Evolutionary conservation across 108 stramenopile genomes (phyloP).

Genomic region (Fragilaria crotonensis): DNA sequence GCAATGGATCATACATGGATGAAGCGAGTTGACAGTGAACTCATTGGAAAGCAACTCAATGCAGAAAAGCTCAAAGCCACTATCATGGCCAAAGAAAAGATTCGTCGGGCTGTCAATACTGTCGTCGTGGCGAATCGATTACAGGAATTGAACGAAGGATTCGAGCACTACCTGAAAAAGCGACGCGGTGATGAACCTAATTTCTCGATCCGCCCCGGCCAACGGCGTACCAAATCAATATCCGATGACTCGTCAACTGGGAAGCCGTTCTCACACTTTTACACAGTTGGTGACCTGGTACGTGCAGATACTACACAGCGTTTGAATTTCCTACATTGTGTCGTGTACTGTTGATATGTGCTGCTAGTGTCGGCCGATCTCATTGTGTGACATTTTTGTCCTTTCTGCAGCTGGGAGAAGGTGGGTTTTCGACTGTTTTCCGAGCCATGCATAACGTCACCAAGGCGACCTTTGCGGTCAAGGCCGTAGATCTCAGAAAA

Average conservation of each 20-base stretch:
- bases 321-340: too few species aligned
- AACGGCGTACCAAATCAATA: slow-evolving; percentile 22
- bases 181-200: slow-evolving; percentile 12
- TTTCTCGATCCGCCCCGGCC: background rate
- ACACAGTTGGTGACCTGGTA: slow-evolving; percentile 25
- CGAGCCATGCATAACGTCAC: slow-evolving; percentile 39
- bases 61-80: slow-evolving; percentile 5
- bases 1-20: slow-evolving; percentile 50
- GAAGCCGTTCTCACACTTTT: slow-evolving; percentile 32
- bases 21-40: slow-evolving; percentile 9
- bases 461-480: slow-evolving; percentile 42
- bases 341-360: too few species aligned
- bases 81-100: background rate
- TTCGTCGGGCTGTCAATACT: background rate
- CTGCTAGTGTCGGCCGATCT: background rate
- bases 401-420: slow-evolving; percentile 49
- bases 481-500: slow-evolving; percentile 42
- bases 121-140: slow-evolving; percentile 32
- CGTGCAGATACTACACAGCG: background rate
- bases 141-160: slow-evolving; percentile 32
- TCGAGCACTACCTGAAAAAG: slow-evolving; percentile 27
- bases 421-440: slow-evolving; percentile 58
- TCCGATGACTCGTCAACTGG: slow-evolving; percentile 14
- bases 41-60: slow-evolving; percentile 17
- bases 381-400: background rate